Evolutionary conservation across 805 yeast genomes (phyloP).

Genomic region (Saccharomyces eubayanus): DNA sequence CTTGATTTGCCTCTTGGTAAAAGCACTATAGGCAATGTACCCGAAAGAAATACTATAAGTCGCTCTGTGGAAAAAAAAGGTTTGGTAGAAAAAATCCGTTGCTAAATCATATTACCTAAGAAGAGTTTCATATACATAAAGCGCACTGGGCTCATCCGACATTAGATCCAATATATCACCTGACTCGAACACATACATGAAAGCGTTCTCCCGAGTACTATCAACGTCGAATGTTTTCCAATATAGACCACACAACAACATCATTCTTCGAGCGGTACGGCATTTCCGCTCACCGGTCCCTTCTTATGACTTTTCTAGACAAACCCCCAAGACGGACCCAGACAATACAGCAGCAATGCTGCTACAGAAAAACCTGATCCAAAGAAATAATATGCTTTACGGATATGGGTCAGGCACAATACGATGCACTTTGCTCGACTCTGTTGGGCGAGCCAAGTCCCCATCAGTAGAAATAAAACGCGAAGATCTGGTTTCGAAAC

Average conservation of each 20-base stretch:
- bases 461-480: constrained; percentile 69
- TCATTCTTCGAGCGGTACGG: not conserved
- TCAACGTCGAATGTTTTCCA: not conserved
- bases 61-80: not conserved
- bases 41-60: too few species aligned
- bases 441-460: constrained; percentile 56
- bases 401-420: constrained; percentile 36
- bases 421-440: constrained; percentile 76
- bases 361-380: constrained; percentile 34
- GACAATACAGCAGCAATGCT: constrained; percentile 24
- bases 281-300: not conserved
- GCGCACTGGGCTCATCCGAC: not conserved
- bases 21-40: too few species aligned
- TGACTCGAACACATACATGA: not conserved
- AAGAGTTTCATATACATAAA: not conserved
- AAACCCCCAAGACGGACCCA: not conserved
- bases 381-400: constrained; percentile 29
- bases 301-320: not conserved
- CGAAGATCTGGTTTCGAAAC: constrained; percentile 59
- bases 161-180: not conserved
- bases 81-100: not conserved
- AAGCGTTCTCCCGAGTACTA: not conserved
- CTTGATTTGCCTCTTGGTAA: not conserved
- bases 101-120: not conserved
- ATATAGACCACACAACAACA: not conserved